A percentile compares a stretch with the other conserved stretches of the same genome.
These are phyloP conservation scores for Kurtzmaniella natalensis DNA, from an alignment of 1,139 yeast genomes.

Conservation along the genomic window DNA sequence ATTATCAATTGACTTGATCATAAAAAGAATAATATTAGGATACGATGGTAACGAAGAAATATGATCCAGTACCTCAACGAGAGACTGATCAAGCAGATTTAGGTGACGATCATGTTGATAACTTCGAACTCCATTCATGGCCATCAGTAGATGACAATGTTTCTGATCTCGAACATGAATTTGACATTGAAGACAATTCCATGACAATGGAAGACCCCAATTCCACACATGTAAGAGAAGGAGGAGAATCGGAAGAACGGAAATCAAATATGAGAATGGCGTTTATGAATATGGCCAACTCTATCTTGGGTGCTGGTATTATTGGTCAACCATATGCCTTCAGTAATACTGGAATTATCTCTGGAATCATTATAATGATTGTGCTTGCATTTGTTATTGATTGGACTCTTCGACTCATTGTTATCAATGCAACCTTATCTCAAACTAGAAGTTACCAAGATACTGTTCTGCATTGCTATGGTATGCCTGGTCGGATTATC, in stretches of 20 bases:
- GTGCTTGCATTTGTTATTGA: slow-evolving; percentile 69
- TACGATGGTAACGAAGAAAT: too few species aligned
- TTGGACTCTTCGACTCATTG: slow-evolving; percentile 79
- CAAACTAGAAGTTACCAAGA: slow-evolving; percentile 81
- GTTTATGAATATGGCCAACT: slow-evolving; percentile 95
- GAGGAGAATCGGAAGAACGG: slow-evolving; percentile 10
- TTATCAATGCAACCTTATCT: slow-evolving; percentile 75
- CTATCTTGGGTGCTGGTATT: slow-evolving; percentile 90
- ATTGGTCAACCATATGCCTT: slow-evolving; percentile 93
- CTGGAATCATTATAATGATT: slow-evolving; percentile 63
- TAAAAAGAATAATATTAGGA: too few species aligned
- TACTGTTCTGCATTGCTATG: slow-evolving; percentile 78
- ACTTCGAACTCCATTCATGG: slow-evolving; percentile 24
- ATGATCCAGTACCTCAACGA: slow-evolving; percentile 5
- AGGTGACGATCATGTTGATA: slow-evolving; percentile 13
- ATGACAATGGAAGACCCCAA: slow-evolving; percentile 15
- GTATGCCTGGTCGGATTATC: slow-evolving; percentile 61
- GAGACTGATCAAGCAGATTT: slow-evolving; percentile 7
- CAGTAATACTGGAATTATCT: slow-evolving; percentile 70
- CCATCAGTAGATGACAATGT: slow-evolving; percentile 12
- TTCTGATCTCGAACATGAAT: slow-evolving; percentile 1
- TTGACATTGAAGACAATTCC: slow-evolving; percentile 8
- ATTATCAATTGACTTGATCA: too few species aligned
- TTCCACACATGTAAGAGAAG: too few species aligned
- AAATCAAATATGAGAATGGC: slow-evolving; percentile 72